Conservation (phyloP, 495 filamentous ascomycete species). For the Podospora comata region DNA sequence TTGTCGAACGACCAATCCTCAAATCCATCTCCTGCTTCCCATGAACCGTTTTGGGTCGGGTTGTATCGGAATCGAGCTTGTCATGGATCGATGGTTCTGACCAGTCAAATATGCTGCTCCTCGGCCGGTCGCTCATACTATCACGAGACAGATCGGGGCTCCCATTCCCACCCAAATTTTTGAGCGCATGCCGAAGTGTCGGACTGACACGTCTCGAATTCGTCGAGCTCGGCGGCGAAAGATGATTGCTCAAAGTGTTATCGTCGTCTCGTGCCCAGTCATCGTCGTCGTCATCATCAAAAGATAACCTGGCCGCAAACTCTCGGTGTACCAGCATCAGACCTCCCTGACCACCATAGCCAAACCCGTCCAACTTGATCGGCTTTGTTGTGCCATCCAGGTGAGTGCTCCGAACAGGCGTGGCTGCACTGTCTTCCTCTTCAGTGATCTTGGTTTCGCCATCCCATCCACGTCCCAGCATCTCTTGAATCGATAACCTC, state of each 20-base stretch:
- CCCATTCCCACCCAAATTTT: slow-evolving; percentile 41
- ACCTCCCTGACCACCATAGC: slow-evolving; percentile 15
- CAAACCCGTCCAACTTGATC: slow-evolving; percentile 21
- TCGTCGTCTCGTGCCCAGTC: slow-evolving; percentile 60
- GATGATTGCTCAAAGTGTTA: slow-evolving; percentile 45
- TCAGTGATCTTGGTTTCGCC: slow-evolving; percentile 58
- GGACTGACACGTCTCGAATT: slow-evolving; percentile 48
- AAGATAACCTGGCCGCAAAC: slow-evolving; percentile 42
- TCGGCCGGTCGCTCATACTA: slow-evolving; percentile 44
- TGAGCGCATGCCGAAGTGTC: slow-evolving; percentile 41
- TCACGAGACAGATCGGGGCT: slow-evolving; percentile 33
- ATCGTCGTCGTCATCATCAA: slow-evolving; percentile 63
- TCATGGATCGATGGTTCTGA: slow-evolving; percentile 64
- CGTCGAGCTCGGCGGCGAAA: slow-evolving; percentile 54
- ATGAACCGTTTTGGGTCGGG: slow-evolving; percentile 83
- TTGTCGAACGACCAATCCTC: slow-evolving; percentile 69
- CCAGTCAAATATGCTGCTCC: slow-evolving; percentile 80
- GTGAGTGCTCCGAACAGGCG: slow-evolving; percentile 48
- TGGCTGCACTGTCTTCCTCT: slow-evolving; percentile 60
- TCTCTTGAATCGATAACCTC: slow-evolving; percentile 56
- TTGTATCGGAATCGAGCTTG: slow-evolving; percentile 51
- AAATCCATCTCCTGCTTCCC: slow-evolving; percentile 75
- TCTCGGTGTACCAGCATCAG: slow-evolving; percentile 32
- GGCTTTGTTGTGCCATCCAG: slow-evolving; percentile 14
- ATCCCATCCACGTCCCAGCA: slow-evolving; percentile 47